A percentile compares a stretch with the other conserved stretches of the same genome.
phyloP scores from a whole-genome alignment of 169 alveolate species.

The Eimeria tenella region DNA sequence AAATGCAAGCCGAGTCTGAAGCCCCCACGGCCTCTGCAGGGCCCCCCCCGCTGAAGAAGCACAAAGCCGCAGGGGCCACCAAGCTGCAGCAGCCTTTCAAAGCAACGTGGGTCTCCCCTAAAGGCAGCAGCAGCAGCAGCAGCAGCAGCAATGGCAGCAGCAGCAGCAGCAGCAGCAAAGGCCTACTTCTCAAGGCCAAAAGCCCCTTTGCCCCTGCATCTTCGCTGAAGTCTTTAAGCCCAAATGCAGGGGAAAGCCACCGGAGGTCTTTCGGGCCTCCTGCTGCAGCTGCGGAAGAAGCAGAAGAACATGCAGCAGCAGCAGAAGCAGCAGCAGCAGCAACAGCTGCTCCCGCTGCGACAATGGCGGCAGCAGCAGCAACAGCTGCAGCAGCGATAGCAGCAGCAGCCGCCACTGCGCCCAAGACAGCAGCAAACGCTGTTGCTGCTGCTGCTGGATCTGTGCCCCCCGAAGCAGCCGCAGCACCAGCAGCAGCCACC shows the following conservation, averaged over 20 bases:
- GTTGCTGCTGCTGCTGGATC: not conserved
- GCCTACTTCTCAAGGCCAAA: not conserved
- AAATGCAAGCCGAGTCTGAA: not conserved
- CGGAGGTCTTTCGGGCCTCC: not conserved
- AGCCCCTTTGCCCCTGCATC: conserved; percentile 47
- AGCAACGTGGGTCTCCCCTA: not conserved
- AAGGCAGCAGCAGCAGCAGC: conserved; percentile 35
- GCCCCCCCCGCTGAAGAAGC: conserved; percentile 14
- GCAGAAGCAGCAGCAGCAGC: not conserved
- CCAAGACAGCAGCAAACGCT: not conserved
- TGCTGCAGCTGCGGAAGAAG: not conserved
- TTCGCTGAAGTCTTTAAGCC: not conserved
- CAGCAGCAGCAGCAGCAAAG: conserved; percentile 28
- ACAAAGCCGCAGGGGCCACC: conserved; percentile 2
- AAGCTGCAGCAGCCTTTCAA: not conserved
- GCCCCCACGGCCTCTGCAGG: not conserved
- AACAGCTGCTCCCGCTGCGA: not conserved
- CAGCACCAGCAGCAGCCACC: not conserved
- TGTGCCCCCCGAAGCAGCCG: no score
- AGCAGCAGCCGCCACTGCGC: not conserved
- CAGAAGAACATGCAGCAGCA: not conserved
- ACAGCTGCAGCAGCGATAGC: not conserved
- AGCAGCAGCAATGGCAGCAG: conserved; percentile 30
- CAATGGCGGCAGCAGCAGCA: not conserved
- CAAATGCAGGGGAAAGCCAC: not conserved